Evolutionary conservation across 2,329 filamentous ascomycete genomes (phyloP), one percentile per base, ranked within the genome.

Genomic region (Lomentospora prolificans): DNA sequence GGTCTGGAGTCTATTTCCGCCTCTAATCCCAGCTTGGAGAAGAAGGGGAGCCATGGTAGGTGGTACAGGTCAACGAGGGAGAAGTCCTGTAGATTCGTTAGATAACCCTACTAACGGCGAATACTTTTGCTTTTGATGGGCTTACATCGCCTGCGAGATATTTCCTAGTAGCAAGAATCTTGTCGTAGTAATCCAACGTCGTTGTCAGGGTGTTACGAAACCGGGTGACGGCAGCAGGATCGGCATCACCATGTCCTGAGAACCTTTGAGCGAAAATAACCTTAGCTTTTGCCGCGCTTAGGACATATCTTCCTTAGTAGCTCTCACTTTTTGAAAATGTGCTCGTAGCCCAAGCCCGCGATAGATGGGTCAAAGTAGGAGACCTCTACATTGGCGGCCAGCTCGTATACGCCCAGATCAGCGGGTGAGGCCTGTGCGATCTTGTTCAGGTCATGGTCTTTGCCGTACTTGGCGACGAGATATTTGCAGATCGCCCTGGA

Each of bases 401-500:
- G 30, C 30, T 33, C 30, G 30, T 33, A 33, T 6, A 33, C 12
- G 30, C 30, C 30, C 7, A 33, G 6, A 33, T 33, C 30, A 12
- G 30, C 30, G 30, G 12, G 6, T 6, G 30, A 33, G 7, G 30
- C 30, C 7, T 7, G 6, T 12, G 6, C 7, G 12, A 12, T 7
- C 7, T 12, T 33, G 12, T 33, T 12, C 7, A 33, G 30, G 7
- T 33, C 7, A 12, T 33, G 30, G 30, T 12, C 30, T 33, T 33
- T 33, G 30, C 30, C 30, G 30, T 46, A 55, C 31, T 46, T 41
- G 9, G 7, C 50, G 9, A 44, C 41, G 50, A 55, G 28, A 22
- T 55, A 55, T 25, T 55, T 55, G 36, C 39, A 50, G 27, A 55
- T 55, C 4, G 39, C 53, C 12, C 53, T 8, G 36, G 39, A 50